Conservation (phyloP, 371 early-diverging fungal species). For the Basidiobolus meristosporus region DNA sequence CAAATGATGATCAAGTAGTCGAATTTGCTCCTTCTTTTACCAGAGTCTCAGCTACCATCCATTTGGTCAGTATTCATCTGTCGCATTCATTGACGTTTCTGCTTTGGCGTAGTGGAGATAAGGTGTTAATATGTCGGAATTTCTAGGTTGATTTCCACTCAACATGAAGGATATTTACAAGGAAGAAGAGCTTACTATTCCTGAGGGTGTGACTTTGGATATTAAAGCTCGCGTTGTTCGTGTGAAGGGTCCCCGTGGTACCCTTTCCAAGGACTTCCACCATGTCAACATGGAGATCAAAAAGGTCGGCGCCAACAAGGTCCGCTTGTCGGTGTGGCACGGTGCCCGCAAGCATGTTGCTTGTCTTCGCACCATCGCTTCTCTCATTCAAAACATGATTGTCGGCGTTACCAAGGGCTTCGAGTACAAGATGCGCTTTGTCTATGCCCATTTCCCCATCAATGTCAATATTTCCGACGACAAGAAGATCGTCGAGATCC, state of each 20-base stretch:
- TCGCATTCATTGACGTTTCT: no score
- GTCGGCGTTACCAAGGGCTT: conserved; percentile 96
- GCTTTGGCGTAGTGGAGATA: no score
- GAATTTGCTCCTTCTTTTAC: no score
- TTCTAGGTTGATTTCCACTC: no score
- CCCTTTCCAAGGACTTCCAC: conserved; percentile 77
- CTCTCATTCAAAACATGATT: conserved; percentile 95
- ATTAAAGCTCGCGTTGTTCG: conserved; percentile 61
- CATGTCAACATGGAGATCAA: conserved; percentile 89
- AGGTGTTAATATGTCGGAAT: no score
- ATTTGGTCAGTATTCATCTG: no score
- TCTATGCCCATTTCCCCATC: conserved; percentile 99
- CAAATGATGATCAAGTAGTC: no score
- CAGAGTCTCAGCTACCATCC: no score
- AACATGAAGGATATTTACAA: no score
- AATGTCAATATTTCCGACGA: conserved; percentile 73
- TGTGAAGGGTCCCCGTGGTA: conserved; percentile 80
- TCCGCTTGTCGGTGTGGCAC: conserved; percentile 90
- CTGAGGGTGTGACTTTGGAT: conserved; percentile 40
- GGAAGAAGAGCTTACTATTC: no score
- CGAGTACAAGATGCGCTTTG: conserved; percentile 98
- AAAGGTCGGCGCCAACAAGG: conserved; percentile 28
- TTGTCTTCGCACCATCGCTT: conserved; percentile 94
- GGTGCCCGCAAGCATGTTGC: conserved; percentile 96
- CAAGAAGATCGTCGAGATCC: conserved; percentile 82